These are phyloP conservation scores for Kluyveromyces aestuarii DNA, from an alignment of 805 yeast species.

Conservation along the genomic window DNA sequence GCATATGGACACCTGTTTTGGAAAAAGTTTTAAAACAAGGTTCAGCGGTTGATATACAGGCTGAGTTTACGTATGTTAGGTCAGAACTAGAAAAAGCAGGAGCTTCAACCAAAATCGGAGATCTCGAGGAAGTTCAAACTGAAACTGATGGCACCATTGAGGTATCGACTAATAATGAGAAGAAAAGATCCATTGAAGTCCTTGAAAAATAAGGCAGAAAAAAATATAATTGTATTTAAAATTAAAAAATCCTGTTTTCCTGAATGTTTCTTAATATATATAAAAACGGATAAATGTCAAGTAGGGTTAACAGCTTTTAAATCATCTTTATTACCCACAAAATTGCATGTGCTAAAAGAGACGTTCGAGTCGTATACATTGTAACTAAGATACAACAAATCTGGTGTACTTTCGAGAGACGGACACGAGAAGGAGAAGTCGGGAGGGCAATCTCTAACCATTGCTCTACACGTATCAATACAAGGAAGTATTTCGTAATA, in stretches of 20 bases:
- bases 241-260: no score
- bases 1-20: conserved; percentile 63
- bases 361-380: conserved; percentile 11
- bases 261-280: background rate
- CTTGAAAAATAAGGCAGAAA: background rate
- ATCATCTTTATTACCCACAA: conserved; percentile 26
- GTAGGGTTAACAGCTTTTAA: background rate
- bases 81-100: conserved; percentile 8
- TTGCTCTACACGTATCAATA: conserved; percentile 63
- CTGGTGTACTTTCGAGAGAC: conserved; percentile 5
- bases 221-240: background rate
- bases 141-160: conserved; percentile 3
- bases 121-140: background rate
- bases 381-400: conserved; percentile 25
- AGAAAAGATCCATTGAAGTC: conserved; percentile 4
- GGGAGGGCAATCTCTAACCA: conserved; percentile 79
- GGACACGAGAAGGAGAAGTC: conserved; percentile 75
- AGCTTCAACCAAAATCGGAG: background rate
- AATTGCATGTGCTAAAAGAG: conserved; percentile 33
- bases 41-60: conserved; percentile 31
- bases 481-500: conserved; percentile 88
- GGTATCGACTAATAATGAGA: background rate
- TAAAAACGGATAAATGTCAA: background rate
- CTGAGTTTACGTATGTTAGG: conserved; percentile 30
- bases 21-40: conserved; percentile 43